Evolutionary conservation across 2,329 filamentous ascomycete species (phyloP).

Genomic region (Exophiala phaeomuriformis): DNA sequence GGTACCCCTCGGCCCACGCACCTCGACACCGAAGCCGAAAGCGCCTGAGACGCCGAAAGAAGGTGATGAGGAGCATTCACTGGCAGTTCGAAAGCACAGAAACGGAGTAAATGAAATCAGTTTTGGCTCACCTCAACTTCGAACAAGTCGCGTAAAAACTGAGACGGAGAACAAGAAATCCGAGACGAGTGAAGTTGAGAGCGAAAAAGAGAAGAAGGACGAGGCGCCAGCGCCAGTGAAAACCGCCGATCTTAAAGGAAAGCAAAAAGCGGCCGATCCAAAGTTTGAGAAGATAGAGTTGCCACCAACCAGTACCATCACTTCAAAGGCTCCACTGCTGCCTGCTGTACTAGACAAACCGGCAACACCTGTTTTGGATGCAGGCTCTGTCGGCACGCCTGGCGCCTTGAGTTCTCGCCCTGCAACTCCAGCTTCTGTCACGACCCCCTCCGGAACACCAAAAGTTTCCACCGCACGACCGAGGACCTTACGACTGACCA

Average conservation of each 20-base stretch:
- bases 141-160: slow-evolving; percentile 4
- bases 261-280: slow-evolving; percentile 7
- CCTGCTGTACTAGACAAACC: slow-evolving; percentile 7
- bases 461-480: slow-evolving; percentile 15
- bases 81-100: slow-evolving; percentile 3
- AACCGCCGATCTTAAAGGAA: slow-evolving; percentile 28
- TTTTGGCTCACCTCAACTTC: slow-evolving; percentile 36
- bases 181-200: background rate
- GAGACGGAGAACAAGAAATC: background rate
- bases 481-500: slow-evolving; percentile 24
- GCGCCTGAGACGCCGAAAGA: slow-evolving; percentile 11
- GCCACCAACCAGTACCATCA: background rate
- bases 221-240: background rate
- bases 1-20: slow-evolving; percentile 24
- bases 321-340: background rate
- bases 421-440: slow-evolving; percentile 10
- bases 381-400: slow-evolving; percentile 15
- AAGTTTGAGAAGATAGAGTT: slow-evolving; percentile 17
- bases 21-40: slow-evolving; percentile 27
- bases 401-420: slow-evolving; percentile 15
- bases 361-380: slow-evolving; percentile 15
- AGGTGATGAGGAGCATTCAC: slow-evolving; percentile 2
- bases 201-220: slow-evolving; percentile 2
- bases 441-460: slow-evolving; percentile 14
- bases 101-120: slow-evolving; percentile 34